Evolutionary conservation across 352 stramenopile genomes (phyloP), one percentile per base, ranked within the genome.

Genomic region (Saprolegnia diclina): DNA sequence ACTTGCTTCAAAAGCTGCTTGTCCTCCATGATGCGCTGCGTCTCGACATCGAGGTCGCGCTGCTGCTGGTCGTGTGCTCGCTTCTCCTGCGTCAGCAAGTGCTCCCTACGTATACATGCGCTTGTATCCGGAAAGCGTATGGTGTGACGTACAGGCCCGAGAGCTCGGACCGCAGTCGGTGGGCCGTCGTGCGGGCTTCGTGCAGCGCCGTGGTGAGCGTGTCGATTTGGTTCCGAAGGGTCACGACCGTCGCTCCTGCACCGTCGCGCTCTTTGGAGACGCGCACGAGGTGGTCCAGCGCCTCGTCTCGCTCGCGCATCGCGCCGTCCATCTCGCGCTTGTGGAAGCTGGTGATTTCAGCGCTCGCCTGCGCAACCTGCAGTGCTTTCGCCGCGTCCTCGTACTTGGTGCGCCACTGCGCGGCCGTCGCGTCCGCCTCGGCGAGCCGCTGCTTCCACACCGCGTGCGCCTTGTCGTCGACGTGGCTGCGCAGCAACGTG

Each of bases 1-100:
- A 82, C 75, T 62, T 83, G 72, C 18, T 72, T 55, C 5, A 90
- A 56, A 5, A 92, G 54, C 4, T 73, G 57, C 32, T 85, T 79
- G 5, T 90, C 74, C 7, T 81, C 73, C 26, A 76, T 57, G 13
- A 85, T 45, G 0, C 1, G 53, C 40, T 69, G 63, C 10, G 63
- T 69, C 21, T 57, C 63, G 29, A 26, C 46, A 24, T 69, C 63
- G 44, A 69, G 16, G 22, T 69, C 63, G 0, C 40, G n/a, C 56
- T 32, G 44, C 53, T 40, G 52, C 35, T 59, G 52, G 11, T 46
- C 61, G 10, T 64, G 22, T 16, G 24, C 56, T 22, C 19, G n/a
- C 40, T 35, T 64, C 35, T 62, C 61, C 68, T 74, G n/a, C 21
- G 18, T 48, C 42, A 48, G 42, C 29, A 35, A 35, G 29, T 35